Percentiles rank a stretch among this genome's conserved stretches.
phyloP scores from a whole-genome alignment of 768 basidiomycete genomes.

The Lactarius vividus region DNA sequence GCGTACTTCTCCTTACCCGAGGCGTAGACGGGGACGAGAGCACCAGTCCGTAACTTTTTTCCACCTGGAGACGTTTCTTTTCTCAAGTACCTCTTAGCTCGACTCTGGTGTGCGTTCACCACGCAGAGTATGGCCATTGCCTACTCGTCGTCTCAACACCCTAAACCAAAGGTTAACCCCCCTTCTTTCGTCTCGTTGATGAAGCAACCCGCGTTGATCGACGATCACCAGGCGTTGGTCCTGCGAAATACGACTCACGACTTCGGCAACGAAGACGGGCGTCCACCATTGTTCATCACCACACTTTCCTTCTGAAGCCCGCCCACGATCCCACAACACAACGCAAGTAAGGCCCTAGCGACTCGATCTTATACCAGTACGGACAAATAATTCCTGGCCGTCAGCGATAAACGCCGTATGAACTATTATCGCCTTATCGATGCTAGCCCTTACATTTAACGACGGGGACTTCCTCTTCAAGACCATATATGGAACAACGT shows the following conservation, averaged over 20 bases:
- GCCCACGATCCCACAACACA: neutral
- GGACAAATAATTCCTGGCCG: neutral
- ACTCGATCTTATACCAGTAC: too few relatives aligned
- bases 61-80: neutral
- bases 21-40: constrained; percentile 34
- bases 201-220: neutral
- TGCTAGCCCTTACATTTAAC: neutral
- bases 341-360: too few relatives aligned
- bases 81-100: constrained; percentile 40
- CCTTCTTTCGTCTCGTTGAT: neutral
- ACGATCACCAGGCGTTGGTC: constrained; percentile 36
- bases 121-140: constrained; percentile 80
- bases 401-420: neutral
- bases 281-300: constrained; percentile 55
- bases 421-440: neutral
- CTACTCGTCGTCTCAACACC: constrained; percentile 54
- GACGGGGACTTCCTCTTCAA: neutral
- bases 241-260: constrained; percentile 32
- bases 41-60: constrained; percentile 13
- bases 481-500: neutral
- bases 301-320: constrained; percentile 39
- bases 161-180: constrained; percentile 54
- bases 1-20: constrained; percentile 61
- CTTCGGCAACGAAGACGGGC: constrained; percentile 17
- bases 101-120: constrained; percentile 83